These are phyloP conservation scores for Linnemannia elongata DNA, from an alignment of 192 early-diverging fungal species.

Conservation along the genomic window DNA sequence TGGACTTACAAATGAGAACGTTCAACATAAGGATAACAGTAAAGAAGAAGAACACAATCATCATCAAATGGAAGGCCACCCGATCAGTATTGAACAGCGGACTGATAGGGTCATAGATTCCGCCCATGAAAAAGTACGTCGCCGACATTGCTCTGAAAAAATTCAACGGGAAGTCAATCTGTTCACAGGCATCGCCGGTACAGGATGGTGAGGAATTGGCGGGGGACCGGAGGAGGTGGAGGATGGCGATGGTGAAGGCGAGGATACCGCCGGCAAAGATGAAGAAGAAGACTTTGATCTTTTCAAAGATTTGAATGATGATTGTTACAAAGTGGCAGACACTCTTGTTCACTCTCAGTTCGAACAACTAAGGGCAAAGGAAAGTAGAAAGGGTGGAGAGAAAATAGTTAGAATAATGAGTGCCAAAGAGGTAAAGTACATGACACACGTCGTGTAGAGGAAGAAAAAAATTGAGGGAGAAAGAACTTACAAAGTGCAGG, in stretches of 20 bases:
- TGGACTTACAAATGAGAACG: slow-evolving; percentile 31
- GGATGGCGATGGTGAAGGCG: slow-evolving; percentile 26
- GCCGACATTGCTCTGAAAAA: slow-evolving; percentile 26
- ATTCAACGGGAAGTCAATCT: not conserved
- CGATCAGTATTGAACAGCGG: not conserved
- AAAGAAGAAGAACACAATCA: slow-evolving; percentile 31
- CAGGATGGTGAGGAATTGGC: not conserved
- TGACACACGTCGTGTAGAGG: not conserved
- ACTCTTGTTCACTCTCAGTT: slow-evolving; percentile 30
- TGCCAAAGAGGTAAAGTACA: not conserved
- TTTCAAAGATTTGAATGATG: slow-evolving; percentile 12
- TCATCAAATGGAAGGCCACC: slow-evolving; percentile 37
- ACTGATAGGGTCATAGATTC: slow-evolving; percentile 14
- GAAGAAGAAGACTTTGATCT: slow-evolving; percentile 46
- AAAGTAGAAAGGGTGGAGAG: not conserved
- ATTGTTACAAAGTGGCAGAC: slow-evolving; percentile 42
- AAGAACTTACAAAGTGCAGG: slow-evolving; percentile 18
- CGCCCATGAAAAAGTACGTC: slow-evolving; percentile 44
- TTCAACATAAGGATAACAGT: slow-evolving; percentile 41
- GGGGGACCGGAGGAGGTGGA: slow-evolving; percentile 19
- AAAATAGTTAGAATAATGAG: not conserved
- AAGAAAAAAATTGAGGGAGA: not conserved
- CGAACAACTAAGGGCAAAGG: slow-evolving; percentile 33
- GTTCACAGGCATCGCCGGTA: not conserved
- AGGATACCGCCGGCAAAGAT: slow-evolving; percentile 36